Base-by-base conservation (phyloP, 1,139 yeast genomes). In the Suhomyces wounanorum region DNA sequence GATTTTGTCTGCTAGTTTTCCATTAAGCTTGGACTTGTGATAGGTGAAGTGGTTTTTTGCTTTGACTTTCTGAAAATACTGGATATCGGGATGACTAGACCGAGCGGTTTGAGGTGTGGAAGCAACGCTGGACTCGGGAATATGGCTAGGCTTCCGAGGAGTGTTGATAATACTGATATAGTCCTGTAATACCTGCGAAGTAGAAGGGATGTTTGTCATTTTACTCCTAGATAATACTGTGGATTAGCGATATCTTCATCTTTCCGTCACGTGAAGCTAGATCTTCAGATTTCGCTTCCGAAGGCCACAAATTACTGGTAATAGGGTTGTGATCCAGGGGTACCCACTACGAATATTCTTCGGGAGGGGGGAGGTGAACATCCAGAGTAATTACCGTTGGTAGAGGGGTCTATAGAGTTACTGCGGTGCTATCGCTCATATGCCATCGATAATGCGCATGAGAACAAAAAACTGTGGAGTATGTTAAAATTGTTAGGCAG, bases 1-100 rank as follows among this genome's bases (percentile, higher is more conserved):
- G 42, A 52, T 53, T 40, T 52, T 58, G 46, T 58, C 63, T 30
- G 57, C 33, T 23, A 54, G 33, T 9, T 40, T 47, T 8, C 40
- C 38, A 18, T 21, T 38, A 31, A 47, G 45, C 40, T 43, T 52
- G 17, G 65, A 61, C 45, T 64, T 67, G 53, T 75, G 79, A 54
- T 73, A 74, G 18, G 62, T 60, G 53, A 60, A 75, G 54, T 75
- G 79, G 57, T 75, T 68, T 47, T 69, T 69, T 7, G 61, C 52
- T 54, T 75, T 75, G 17, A 75, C 66, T 23, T 61, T 59, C 44
- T 68, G 69, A 55, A 75, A 75, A 60, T 67, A 73, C 55, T 70
- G 74, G 45, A 75, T 67, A 55, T 73, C 78, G 1, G 79, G 78
- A 55, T 75, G 77, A 9, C 44, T 47, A 14, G 48, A 44, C 2